Evolutionary conservation across 192 early-diverging fungal genomes (phyloP).

Genomic region (Backusella morwellensis): DNA sequence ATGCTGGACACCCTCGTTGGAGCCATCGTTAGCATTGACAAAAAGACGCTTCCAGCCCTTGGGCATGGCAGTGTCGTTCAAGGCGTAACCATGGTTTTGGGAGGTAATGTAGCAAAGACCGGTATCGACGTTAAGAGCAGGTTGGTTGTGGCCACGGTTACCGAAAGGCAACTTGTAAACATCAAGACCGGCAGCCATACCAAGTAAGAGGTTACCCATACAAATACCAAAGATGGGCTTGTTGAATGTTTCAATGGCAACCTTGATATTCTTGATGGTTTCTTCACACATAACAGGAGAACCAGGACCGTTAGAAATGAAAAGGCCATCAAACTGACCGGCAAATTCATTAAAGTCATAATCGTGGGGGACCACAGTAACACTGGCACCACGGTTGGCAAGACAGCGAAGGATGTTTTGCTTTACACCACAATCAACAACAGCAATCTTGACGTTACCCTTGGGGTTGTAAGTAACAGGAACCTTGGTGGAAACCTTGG

Average conservation of each 20-base stretch:
- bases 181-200: slow-evolving; percentile 84
- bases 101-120: slow-evolving; percentile 89
- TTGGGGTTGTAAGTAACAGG: slow-evolving; percentile 70
- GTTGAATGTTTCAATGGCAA: slow-evolving; percentile 56
- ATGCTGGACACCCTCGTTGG: slow-evolving; percentile 93
- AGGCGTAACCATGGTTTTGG: slow-evolving; percentile 92
- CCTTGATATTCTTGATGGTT: slow-evolving; percentile 71
- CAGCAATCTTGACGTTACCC: slow-evolving; percentile 80
- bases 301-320: slow-evolving; percentile 93
- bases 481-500: slow-evolving; percentile 71
- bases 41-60: slow-evolving; percentile 84
- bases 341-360: slow-evolving; percentile 62
- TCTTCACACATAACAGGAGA: slow-evolving; percentile 65
- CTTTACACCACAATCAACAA: slow-evolving; percentile 92
- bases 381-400: slow-evolving; percentile 71
- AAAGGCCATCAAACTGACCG: slow-evolving; percentile 82
- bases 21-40: slow-evolving; percentile 93
- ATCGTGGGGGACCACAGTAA: slow-evolving; percentile 87
- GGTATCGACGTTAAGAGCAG: slow-evolving; percentile 73
- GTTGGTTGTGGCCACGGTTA: slow-evolving; percentile 97
- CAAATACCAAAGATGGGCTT: slow-evolving; percentile 96
- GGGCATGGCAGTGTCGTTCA: slow-evolving; percentile 67
- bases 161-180: slow-evolving; percentile 90
- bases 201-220: slow-evolving; percentile 94
- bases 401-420: slow-evolving; percentile 90